These are phyloP conservation scores for Lagerstroemia speciosa DNA, from an alignment of 345 rosid species.

Conservation along the genomic window DNA sequence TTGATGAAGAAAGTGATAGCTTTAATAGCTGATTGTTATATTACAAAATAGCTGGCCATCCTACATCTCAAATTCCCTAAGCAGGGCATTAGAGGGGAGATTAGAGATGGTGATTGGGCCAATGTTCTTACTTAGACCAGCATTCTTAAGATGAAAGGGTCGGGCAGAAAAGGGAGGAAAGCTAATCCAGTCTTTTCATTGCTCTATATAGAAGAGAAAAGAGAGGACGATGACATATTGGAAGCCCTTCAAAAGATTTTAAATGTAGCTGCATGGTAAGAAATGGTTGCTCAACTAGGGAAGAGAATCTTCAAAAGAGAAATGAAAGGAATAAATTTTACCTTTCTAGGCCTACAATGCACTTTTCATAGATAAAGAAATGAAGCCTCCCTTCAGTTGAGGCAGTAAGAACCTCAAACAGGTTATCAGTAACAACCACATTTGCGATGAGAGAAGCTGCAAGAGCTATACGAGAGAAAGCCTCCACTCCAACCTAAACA, in stretches of 20 bases:
- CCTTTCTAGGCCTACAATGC: conserved; percentile 72
- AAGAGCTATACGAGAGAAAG: conserved; percentile 84
- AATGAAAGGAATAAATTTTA: conserved; percentile 6
- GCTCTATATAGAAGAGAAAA: conserved; percentile 42
- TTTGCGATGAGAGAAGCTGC: conserved; percentile 78
- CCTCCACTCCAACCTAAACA: conserved; percentile 68
- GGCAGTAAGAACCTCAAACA: conserved; percentile 62
- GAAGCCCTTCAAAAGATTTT: too few relatives aligned
- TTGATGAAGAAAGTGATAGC: too few relatives aligned
- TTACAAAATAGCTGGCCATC: too few relatives aligned
- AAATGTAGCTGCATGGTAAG: neutral
- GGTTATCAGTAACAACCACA: conserved; percentile 75
- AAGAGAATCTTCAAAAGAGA: neutral
- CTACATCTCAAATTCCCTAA: too few relatives aligned
- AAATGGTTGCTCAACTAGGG: neutral
- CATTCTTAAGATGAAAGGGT: too few relatives aligned
- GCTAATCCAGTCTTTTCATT: conserved; percentile 72
- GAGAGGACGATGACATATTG: neutral
- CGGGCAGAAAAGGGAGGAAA: too few relatives aligned
- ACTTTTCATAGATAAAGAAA: conserved; percentile 72
- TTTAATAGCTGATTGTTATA: too few relatives aligned
- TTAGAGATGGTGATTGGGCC: too few relatives aligned
- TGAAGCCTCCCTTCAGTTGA: conserved; percentile 66
- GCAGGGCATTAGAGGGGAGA: too few relatives aligned
- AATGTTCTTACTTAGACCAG: too few relatives aligned